Base-by-base conservation (phyloP, 2,329 filamentous ascomycete genomes). In the Diaporthe caulivora region DNA sequence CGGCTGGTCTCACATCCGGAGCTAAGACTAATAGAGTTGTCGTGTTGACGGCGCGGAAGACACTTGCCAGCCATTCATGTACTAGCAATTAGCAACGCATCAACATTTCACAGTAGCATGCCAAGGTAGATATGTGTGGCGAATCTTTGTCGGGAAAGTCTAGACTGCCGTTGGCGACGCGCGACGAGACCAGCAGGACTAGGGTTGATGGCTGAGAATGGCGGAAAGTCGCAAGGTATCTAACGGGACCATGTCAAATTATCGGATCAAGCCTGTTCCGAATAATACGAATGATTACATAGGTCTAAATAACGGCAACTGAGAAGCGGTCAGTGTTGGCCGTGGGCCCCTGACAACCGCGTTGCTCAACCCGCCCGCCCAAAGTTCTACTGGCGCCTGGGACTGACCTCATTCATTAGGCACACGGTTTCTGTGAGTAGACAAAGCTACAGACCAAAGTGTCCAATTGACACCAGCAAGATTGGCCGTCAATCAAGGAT, bases 1-100 rank as follows among this genome's bases (percentile, higher is more conserved):
- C 62, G 62, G 62, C 29, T 65, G 26, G 62, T 51, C 44, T 51
- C 62, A 51, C 62, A 40, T 65, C 62, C 62, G 62, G 62, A 44
- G 62, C 62, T 65, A 65, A 40, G 9, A 17, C 44, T 21, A 65
- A 65, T 65, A 51, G 34, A 40, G 62, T 34, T 51, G 18, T 24
- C 26, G 53, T 34, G 42, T 31, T 15, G 37, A 37, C 29, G 62
- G 44, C 44, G 62, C 44, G 44, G 29, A 65, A 40, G n/a, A 15
- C 44, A 3, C 29, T 13, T 18, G 29, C 44, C 44, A 65, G 31
- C 62, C 62, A 65, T 21, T 51, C 44, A 65, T 2, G 10, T 11
- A 21, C 26, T 29, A 2, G 29, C 21, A 65, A 65, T 51, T 65
- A 51, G 21, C 21, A 65, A 65, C 24, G 21, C 29, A 9, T 5